A percentile compares a stretch with the other conserved stretches of the same genome.
Conservation (phyloP, 2,329 filamentous ascomycete genomes). For the Lachnum nothofagi region DNA sequence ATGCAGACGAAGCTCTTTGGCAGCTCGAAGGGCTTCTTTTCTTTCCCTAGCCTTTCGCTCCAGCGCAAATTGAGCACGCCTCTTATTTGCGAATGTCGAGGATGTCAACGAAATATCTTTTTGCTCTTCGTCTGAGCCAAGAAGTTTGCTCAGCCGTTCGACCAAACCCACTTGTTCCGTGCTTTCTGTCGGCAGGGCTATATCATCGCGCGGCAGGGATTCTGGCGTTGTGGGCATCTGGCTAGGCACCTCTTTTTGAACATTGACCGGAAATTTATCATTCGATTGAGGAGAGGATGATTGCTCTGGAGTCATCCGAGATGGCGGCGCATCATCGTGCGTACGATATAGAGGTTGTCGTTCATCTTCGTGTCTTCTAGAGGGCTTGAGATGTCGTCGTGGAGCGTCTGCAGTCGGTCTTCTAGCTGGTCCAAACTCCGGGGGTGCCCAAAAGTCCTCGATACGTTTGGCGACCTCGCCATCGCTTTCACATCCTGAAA, state of each 20-base stretch:
- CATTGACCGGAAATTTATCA: neutral
- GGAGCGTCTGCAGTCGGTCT: neutral
- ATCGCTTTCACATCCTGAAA: constrained; percentile 13
- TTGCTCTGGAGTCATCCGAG: neutral
- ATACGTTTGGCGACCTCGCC: constrained; percentile 11
- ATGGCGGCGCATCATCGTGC: neutral
- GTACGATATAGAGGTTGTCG: neutral
- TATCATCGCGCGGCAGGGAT: neutral
- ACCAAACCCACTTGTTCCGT: neutral
- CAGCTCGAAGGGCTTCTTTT: constrained; percentile 16
- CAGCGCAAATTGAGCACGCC: constrained; percentile 5
- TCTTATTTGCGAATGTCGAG: constrained; percentile 7
- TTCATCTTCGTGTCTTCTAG: neutral
- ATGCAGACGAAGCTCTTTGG: constrained; percentile 23
- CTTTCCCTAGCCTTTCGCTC: constrained; percentile 15
- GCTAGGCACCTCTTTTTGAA: neutral
- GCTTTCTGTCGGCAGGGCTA: too few species aligned
- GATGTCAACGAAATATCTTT: constrained; percentile 2
- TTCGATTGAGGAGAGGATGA: neutral
- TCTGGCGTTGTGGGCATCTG: constrained; percentile 1
- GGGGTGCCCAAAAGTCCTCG: constrained; percentile 23
- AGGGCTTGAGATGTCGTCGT: neutral
- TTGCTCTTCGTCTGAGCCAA: constrained; percentile 1
- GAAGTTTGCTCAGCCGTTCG: constrained; percentile 2
- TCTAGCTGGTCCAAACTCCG: constrained; percentile 9